Percentiles rank a stretch among this genome's conserved stretches.
These are phyloP conservation scores for Symbiodinium pilosum DNA, from an alignment of 73 alveolate genomes.

Conservation along the genomic window DNA sequence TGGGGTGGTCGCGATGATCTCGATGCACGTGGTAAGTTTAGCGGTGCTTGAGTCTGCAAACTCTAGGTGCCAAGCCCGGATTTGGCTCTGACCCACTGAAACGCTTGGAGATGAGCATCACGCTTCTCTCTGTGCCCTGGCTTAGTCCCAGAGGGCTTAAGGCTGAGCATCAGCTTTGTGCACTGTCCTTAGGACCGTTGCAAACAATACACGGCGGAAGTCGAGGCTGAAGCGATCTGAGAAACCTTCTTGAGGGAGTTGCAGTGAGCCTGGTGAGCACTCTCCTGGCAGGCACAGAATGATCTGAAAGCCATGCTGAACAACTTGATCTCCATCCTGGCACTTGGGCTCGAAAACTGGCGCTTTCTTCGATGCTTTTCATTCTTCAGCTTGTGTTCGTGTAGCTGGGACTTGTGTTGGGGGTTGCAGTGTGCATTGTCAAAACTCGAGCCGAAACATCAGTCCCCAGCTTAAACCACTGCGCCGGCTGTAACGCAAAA, in stretches of 20 bases:
- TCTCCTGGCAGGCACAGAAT: not conserved
- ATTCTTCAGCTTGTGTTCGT: too few species aligned
- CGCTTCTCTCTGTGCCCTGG: not conserved
- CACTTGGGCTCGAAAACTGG: not conserved
- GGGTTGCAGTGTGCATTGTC: too few species aligned
- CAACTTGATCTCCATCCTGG: not conserved
- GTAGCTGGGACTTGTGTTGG: too few species aligned
- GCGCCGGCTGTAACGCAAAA: too few species aligned
- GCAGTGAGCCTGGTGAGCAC: not conserved
- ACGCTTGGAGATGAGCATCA: conserved; percentile 58
- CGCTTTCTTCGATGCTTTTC: too few species aligned
- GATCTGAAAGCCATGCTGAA: not conserved
- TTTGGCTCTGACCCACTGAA: conserved; percentile 61
- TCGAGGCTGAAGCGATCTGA: not conserved
- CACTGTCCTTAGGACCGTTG: not conserved
- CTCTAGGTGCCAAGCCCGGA: conserved; percentile 57
- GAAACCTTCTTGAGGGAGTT: too few species aligned
- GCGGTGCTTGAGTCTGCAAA: not conserved
- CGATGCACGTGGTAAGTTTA: not conserved
- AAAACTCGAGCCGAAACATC: too few species aligned
- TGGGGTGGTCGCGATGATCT: not conserved
- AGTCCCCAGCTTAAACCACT: too few species aligned
- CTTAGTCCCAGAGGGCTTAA: too few species aligned
- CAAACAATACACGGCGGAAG: not conserved
- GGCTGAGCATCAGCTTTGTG: not conserved